phyloP scores from a whole-genome alignment of 768 basidiomycete genomes.

The Lactarius sanguifluus region DNA sequence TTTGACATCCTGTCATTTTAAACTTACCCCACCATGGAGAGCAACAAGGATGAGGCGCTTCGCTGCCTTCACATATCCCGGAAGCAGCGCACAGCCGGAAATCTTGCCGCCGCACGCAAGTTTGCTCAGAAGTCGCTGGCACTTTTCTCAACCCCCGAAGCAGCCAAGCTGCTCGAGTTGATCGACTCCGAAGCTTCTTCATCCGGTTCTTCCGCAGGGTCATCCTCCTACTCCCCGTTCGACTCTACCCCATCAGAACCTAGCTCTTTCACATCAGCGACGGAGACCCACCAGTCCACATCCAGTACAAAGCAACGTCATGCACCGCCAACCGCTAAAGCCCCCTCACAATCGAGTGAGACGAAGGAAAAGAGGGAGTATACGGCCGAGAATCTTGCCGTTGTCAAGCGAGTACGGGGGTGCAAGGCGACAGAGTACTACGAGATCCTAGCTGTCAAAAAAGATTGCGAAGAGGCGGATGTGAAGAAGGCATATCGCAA shows the following conservation, averaged over 20 bases:
- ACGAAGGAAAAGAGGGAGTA: slow-evolving; percentile 56
- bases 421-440: slow-evolving; percentile 94
- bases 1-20: neutral
- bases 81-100: slow-evolving; percentile 67
- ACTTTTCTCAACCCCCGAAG: slow-evolving; percentile 79
- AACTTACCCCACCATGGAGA: slow-evolving; percentile 53
- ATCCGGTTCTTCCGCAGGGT: slow-evolving; percentile 29
- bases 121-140: slow-evolving; percentile 87
- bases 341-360: slow-evolving; percentile 42
- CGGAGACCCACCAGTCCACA: slow-evolving; percentile 75
- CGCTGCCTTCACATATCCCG: slow-evolving; percentile 80
- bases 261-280: slow-evolving; percentile 47
- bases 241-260: slow-evolving; percentile 38
- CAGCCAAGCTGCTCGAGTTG: slow-evolving; percentile 58
- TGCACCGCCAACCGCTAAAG: slow-evolving; percentile 44
- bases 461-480: slow-evolving; percentile 78
- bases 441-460: slow-evolving; percentile 79
- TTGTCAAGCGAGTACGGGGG: slow-evolving; percentile 80
- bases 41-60: slow-evolving; percentile 88
- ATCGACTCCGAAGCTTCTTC: slow-evolving; percentile 57
- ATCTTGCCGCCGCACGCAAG: slow-evolving; percentile 76
- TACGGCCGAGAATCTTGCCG: slow-evolving; percentile 75
- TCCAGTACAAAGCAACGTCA: slow-evolving; percentile 67
- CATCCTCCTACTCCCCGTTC: slow-evolving; percentile 43
- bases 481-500: slow-evolving; percentile 97